Conservation (phyloP, 108 stramenopile genomes). For the Schizochytrium sp. region DNA sequence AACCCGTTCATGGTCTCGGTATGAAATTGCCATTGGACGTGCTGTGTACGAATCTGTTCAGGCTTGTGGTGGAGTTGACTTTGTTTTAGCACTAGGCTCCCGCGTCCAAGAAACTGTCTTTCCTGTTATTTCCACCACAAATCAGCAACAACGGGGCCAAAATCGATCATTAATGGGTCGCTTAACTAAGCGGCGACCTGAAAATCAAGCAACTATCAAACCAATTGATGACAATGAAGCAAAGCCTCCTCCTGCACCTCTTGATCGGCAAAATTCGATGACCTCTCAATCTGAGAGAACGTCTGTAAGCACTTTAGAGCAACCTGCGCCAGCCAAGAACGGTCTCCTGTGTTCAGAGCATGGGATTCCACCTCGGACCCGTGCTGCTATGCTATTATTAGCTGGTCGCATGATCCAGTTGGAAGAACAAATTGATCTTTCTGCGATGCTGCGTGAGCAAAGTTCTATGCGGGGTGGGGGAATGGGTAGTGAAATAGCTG, state of each 20-base stretch:
- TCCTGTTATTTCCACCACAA: not conserved
- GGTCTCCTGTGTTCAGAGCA: slow-evolving; percentile 7
- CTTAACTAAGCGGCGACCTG: not conserved
- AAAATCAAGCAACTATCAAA: not conserved
- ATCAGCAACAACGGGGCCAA: not conserved
- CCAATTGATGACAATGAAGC: not conserved
- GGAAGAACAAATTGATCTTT: not conserved
- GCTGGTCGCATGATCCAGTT: slow-evolving; percentile 39
- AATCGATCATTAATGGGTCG: not conserved
- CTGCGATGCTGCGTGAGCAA: not conserved
- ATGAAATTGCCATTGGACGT: not conserved
- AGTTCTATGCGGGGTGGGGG: not conserved
- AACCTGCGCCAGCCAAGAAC: not conserved
- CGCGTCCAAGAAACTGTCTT: not conserved
- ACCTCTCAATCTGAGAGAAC: no score
- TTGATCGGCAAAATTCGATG: no score
- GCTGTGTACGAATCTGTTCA: slow-evolving; percentile 30
- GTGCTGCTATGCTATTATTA: slow-evolving; percentile 44
- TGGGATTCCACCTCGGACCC: not conserved
- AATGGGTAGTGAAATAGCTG: not conserved
- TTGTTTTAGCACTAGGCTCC: not conserved
- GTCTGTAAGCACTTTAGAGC: no score
- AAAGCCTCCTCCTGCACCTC: not conserved
- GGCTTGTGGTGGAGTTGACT: slow-evolving; percentile 27
- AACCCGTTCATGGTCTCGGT: not conserved